Evolutionary conservation across 306 rosid species (phyloP).

Genomic region (Quercus rubra): DNA sequence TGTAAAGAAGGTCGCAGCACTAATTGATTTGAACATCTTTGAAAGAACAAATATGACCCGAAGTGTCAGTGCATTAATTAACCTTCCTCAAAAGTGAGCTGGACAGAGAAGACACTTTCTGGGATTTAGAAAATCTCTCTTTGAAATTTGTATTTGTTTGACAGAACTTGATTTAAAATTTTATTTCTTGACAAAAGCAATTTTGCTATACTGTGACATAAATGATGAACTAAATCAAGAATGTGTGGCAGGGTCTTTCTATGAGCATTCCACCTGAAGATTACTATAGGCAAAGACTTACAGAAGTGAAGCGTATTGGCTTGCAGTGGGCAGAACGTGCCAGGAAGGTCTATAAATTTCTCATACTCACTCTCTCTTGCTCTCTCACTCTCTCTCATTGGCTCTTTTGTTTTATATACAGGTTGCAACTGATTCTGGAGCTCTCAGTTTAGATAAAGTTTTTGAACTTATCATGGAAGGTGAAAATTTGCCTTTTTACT

Average conservation of each 20-base stretch:
- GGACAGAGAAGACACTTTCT: background rate
- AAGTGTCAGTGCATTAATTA: background rate
- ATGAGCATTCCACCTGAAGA: no score
- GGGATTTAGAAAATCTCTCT: background rate
- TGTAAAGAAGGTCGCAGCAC: background rate
- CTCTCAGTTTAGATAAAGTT: no score
- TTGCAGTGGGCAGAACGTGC: no score
- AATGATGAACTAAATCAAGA: no score
- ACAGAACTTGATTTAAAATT: background rate
- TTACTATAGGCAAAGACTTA: no score
- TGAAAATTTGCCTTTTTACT: no score
- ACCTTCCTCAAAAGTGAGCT: background rate
- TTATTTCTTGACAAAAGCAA: background rate
- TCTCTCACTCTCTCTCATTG: conserved; percentile 7
- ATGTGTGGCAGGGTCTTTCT: no score
- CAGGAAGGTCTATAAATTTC: conserved; percentile 45
- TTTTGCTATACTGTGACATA: background rate
- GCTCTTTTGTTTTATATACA: no score
- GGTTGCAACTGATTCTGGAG: no score
- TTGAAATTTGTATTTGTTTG: no score
- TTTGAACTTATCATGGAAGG: no score
- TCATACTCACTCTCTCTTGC: background rate
- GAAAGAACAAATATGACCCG: background rate
- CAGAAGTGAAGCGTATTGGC: no score
- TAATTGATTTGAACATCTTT: background rate